Evolutionary conservation across 768 basidiomycete species (phyloP).

Genomic region (Leccinum subgranulosum): DNA sequence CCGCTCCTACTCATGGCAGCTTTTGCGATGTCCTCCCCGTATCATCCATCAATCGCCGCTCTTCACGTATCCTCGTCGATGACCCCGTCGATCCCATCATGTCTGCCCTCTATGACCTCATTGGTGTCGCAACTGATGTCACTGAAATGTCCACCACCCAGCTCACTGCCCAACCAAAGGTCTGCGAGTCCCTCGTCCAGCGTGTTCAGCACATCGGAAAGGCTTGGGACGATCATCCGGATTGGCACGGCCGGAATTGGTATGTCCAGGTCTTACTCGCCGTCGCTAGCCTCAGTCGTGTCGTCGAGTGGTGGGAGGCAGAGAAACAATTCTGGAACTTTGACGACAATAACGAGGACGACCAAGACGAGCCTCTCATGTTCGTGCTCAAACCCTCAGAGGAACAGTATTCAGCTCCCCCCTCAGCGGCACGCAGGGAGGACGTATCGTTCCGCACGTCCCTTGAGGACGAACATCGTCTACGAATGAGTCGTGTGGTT

Average conservation of each 20-base stretch:
- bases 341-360: constrained; percentile 85
- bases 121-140: constrained; percentile 90
- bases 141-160: constrained; percentile 85
- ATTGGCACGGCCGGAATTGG: constrained; percentile 98
- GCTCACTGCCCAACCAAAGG: constrained; percentile 80
- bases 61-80: constrained; percentile 80
- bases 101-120: constrained; percentile 86
- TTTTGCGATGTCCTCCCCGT: constrained; percentile 53
- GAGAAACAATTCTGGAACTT: constrained; percentile 99
- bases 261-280: constrained; percentile 96
- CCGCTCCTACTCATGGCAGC: constrained; percentile 58
- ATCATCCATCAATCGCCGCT: constrained; percentile 60
- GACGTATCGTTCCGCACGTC: constrained; percentile 37
- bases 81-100: constrained; percentile 89
- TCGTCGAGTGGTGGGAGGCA: constrained; percentile 99
- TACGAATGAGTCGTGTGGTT: constrained; percentile 47
- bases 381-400: constrained; percentile 92
- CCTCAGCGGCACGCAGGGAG: constrained; percentile 36
- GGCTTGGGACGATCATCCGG: constrained; percentile 96
- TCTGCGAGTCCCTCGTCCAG: constrained; percentile 84
- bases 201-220: constrained; percentile 89
- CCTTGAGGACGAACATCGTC: constrained; percentile 34
- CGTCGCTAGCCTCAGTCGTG: constrained; percentile 91
- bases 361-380: constrained; percentile 85
- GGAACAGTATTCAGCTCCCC: constrained; percentile 44